phyloP scores from a whole-genome alignment of 345 rosid genomes.

The Lepidium aucheri region DNA sequence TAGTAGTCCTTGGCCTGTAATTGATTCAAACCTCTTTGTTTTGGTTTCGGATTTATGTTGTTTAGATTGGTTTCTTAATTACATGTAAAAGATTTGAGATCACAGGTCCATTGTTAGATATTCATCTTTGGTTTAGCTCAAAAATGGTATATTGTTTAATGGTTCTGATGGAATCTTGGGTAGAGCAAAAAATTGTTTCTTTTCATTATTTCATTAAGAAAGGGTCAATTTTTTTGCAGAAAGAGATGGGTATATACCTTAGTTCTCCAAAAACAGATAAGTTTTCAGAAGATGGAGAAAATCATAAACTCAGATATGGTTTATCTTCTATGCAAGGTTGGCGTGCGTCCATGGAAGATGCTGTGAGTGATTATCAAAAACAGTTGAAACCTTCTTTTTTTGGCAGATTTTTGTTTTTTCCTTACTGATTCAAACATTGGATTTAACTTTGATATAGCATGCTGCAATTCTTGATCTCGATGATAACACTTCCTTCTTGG shows the following conservation, averaged over 20 bases:
- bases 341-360: constrained; percentile 99
- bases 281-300: constrained; percentile 81
- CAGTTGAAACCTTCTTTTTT: neutral
- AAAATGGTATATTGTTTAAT: neutral
- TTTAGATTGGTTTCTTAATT: neutral
- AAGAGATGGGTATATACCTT: constrained; percentile 84
- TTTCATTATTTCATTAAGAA: neutral
- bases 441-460: constrained; percentile 43
- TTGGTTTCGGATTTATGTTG: neutral
- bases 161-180: neutral
- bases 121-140: neutral
- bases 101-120: neutral
- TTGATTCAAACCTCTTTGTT: neutral
- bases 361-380: constrained; percentile 48
- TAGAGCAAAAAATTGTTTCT: neutral
- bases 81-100: neutral
- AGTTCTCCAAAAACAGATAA: constrained; percentile 97
- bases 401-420: neutral
- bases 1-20: neutral
- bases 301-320: constrained; percentile 69
- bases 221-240: constrained; percentile 10
- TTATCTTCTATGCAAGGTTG: constrained; percentile 99
- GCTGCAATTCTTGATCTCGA: constrained; percentile 80
- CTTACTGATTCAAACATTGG: neutral
- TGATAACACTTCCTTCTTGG: constrained; percentile 79